Evolutionary conservation across 257 asterid genomes (phyloP).

Genomic region (Fraxinus cuspidata): DNA sequence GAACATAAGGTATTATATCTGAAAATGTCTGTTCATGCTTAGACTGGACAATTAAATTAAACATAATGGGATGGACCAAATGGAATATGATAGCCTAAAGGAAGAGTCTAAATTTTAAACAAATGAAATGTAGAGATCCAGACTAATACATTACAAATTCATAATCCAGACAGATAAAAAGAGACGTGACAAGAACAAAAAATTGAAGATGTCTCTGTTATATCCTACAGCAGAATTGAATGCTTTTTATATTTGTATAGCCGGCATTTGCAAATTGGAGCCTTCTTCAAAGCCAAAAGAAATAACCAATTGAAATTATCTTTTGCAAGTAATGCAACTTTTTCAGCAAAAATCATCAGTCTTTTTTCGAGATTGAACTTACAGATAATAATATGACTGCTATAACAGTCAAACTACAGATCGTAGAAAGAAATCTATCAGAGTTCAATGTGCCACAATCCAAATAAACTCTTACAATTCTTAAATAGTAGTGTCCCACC

Average conservation of each 20-base stretch:
- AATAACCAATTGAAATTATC: neutral
- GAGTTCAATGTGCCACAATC: neutral
- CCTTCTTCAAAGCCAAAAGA: neutral
- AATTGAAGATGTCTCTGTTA: neutral
- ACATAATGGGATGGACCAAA: neutral
- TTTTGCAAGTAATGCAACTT: neutral
- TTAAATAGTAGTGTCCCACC: neutral
- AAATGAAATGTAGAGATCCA: neutral
- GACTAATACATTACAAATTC: neutral
- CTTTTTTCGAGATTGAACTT: neutral
- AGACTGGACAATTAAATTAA: neutral
- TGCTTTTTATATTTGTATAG: neutral
- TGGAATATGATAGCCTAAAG: neutral
- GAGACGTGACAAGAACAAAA: neutral
- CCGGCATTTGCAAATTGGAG: neutral
- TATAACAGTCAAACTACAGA: neutral
- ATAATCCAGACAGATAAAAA: neutral
- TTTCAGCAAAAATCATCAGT: neutral
- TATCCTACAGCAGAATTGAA: neutral
- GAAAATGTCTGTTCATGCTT: neutral
- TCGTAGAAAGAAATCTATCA: conserved; percentile 2
- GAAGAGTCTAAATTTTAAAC: neutral
- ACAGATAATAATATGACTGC: neutral
- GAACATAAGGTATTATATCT: neutral
- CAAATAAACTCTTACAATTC: conserved; percentile 5